Evolutionary conservation across 257 asterid species (phyloP), one percentile per base, ranked within the genome.

Genomic region (Solanum piurae): DNA sequence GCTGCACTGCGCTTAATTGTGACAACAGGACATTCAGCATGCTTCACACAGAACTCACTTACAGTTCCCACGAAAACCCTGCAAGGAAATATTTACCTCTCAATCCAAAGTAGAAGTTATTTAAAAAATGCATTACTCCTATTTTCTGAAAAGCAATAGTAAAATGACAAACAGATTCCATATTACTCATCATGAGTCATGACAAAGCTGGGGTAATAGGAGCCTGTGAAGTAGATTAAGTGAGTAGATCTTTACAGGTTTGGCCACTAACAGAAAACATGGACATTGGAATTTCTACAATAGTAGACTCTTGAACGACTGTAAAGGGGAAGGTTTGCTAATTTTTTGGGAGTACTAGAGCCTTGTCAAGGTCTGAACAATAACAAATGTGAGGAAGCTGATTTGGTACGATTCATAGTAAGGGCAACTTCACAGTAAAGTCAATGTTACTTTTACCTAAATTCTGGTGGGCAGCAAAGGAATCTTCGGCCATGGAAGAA

Each of bases 11-110:
- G 93, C 89, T 91, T 92, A 75, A 92, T 92, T 55, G 92, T 72
- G 88, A 92, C 87, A 44, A 92, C 94, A 27, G 94, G 94, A 86
- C 94, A 92, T 52, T 92, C 93, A 62, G 98, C 98, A 90, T 96
- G 99, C 94, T 96, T 96, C 27, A 82, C 92, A 88, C 98, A 95
- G 87, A 91, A 96, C 85, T 95, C 99, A 88, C 99, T 96, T 90
- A 96, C 99, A 83, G 96, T 96, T 89, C 99, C 99, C 85, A 96
- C 98, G 38, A 96, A 94, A 60, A 96, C 98, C 93, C 99, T 95
- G 92, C 88, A 92, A 84, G 31, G 20, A 34, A 40, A 85, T 27
- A 38, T 40, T 71, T 29, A 80, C 66, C 64, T 40, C 13, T 80
- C n/a, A 80, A 29, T 46, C 86, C 34, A 9, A 13, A 66, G 27